Conservation (phyloP, 164 flowering plant genomes). For the Tetracentron sinense region DNA sequence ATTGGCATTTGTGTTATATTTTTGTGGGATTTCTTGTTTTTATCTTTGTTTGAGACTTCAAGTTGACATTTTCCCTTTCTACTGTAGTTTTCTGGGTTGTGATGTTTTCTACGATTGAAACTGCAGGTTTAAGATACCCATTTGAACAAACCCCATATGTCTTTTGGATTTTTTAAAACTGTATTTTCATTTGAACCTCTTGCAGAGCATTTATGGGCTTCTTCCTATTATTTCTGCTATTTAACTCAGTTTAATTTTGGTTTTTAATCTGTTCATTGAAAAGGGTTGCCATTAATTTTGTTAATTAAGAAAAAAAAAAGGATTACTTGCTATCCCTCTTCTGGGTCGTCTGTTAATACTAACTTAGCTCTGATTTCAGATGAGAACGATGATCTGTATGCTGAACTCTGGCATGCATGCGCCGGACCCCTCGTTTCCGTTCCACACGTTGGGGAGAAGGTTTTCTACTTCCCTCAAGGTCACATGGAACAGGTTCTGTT, state of each 20-base stretch:
- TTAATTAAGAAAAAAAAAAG: background rate
- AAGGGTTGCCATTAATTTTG: background rate
- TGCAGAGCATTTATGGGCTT: background rate
- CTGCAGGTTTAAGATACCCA: too few relatives aligned
- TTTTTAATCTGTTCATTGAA: background rate
- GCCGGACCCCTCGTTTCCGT: conserved; percentile 49
- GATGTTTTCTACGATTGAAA: too few relatives aligned
- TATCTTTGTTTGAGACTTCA: too few relatives aligned
- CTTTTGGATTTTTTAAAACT: too few relatives aligned
- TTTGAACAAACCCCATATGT: too few relatives aligned
- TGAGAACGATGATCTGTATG: conserved; percentile 24
- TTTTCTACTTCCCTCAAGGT: conserved; percentile 66
- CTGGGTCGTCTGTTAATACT: background rate
- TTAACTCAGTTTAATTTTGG: background rate
- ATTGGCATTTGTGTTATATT: too few relatives aligned
- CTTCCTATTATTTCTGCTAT: background rate
- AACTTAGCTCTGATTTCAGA: conserved; percentile 13
- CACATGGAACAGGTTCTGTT: conserved; percentile 57
- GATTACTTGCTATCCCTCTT: background rate
- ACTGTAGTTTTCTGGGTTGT: too few relatives aligned
- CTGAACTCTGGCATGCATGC: conserved; percentile 54
- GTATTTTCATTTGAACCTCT: too few relatives aligned
- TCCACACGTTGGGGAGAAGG: conserved; percentile 44
- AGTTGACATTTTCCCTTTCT: too few relatives aligned
- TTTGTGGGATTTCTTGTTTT: background rate